Conservation (phyloP, 805 yeast species). For the Ogataea ganodermae region DNA sequence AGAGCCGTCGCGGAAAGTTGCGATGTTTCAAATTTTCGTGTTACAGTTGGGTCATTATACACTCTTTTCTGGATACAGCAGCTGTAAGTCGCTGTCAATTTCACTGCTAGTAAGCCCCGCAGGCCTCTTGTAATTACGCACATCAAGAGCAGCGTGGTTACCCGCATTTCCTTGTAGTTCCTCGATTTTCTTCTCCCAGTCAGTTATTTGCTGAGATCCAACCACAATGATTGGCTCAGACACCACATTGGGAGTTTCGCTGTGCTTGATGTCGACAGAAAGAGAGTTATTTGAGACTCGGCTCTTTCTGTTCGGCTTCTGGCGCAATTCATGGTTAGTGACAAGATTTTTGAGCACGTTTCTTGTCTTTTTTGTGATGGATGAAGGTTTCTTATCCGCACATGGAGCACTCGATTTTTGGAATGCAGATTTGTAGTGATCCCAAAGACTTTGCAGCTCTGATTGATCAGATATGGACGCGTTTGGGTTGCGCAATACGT, state of each 20-base stretch:
- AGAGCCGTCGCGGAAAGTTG: neutral
- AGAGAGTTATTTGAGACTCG: slow-evolving; percentile 1
- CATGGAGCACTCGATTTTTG: neutral
- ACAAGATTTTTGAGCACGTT: slow-evolving; percentile 7
- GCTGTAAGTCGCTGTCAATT: slow-evolving; percentile 31
- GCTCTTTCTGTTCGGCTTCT: neutral
- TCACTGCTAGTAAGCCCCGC: slow-evolving; percentile 29
- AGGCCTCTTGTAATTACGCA: slow-evolving; percentile 30
- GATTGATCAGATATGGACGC: slow-evolving; percentile 23
- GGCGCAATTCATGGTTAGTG: slow-evolving; percentile 8
- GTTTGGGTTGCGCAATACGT: slow-evolving; percentile 26
- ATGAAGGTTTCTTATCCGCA: neutral
- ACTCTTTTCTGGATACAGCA: slow-evolving; percentile 7
- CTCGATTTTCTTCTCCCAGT: slow-evolving; percentile 5
- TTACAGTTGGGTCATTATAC: neutral
- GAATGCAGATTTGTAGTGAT: slow-evolving; percentile 14
- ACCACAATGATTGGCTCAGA: neutral
- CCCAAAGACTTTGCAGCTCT: slow-evolving; percentile 20
- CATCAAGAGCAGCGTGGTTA: neutral
- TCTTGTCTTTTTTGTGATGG: slow-evolving; percentile 2
- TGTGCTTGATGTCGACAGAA: neutral
- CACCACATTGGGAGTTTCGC: neutral
- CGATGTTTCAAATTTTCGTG: too few relatives aligned
- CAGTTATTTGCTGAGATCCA: neutral
- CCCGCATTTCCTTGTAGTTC: neutral